These are phyloP conservation scores for Exophiala calicioides DNA, from an alignment of 2,329 filamentous ascomycete genomes.

Conservation along the genomic window DNA sequence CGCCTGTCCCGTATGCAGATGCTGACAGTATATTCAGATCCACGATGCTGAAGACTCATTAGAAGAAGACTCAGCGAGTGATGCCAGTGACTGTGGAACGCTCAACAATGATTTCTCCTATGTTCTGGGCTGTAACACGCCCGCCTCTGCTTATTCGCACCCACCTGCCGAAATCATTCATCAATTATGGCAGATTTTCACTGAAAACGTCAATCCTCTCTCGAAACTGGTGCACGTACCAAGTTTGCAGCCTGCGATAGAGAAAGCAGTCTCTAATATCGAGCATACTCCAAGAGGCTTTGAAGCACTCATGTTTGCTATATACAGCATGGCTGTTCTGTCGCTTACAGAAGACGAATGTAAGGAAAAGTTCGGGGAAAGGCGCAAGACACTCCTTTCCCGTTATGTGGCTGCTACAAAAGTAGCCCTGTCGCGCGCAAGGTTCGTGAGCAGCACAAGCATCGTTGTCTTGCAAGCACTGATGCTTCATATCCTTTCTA, in stretches of 20 bases:
- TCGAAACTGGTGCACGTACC: constrained; percentile 32
- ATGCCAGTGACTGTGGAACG: too few species aligned
- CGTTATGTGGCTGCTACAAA: constrained; percentile 26
- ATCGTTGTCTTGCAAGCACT: constrained; percentile 65
- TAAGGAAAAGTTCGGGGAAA: constrained; percentile 25
- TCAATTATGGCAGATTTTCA: constrained; percentile 32
- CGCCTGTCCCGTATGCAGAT: too few species aligned
- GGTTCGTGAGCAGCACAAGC: constrained; percentile 39
- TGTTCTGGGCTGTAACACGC: too few species aligned
- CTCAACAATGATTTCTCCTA: too few species aligned
- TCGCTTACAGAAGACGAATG: constrained; percentile 35
- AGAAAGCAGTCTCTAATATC: constrained; percentile 30
- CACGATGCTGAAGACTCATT: constrained; percentile 26
- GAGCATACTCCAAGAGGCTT: constrained; percentile 23
- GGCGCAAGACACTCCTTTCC: constrained; percentile 28
- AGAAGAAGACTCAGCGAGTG: constrained; percentile 20
- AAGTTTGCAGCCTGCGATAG: constrained; percentile 30
- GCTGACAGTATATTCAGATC: too few species aligned
- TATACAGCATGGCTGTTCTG: constrained; percentile 36
- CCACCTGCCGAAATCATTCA: constrained; percentile 29
- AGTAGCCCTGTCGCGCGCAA: constrained; percentile 25
- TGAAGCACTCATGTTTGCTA: constrained; percentile 38
- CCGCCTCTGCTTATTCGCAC: constrained; percentile 15
- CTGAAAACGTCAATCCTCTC: constrained; percentile 33
- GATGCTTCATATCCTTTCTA: constrained; percentile 58